Percentiles rank a stretch among this genome's conserved stretches.
Evolutionary conservation across 805 yeast genomes (phyloP).

Genomic region (Geotrichum ghanense): DNA sequence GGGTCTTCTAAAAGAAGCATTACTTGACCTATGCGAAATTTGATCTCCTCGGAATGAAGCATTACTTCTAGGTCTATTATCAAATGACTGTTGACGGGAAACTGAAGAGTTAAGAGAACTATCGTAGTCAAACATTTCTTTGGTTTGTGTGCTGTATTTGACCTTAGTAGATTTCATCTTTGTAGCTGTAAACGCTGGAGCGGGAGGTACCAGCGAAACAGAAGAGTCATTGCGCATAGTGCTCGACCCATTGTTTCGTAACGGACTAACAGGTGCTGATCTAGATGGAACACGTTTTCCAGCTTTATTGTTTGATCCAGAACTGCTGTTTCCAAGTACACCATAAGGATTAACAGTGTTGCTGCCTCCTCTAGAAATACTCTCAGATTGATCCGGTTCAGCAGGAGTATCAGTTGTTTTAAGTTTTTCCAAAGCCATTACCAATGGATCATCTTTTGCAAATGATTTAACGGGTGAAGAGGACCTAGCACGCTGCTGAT

Average conservation of each 20-base stretch:
- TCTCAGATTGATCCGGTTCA: not conserved
- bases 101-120: not conserved
- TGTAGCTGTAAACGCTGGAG: constrained; percentile 25
- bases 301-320: constrained; percentile 5
- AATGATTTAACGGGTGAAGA: constrained; percentile 13
- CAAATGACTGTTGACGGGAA: constrained; percentile 10
- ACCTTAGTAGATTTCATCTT: constrained; percentile 30
- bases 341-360: not conserved
- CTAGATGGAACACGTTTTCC: constrained; percentile 17
- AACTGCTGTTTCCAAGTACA: not conserved
- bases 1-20: not conserved
- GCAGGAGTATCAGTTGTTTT: constrained; percentile 17
- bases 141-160: constrained; percentile 18
- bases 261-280: constrained; percentile 21
- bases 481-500: constrained; percentile 6
- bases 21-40: not conserved
- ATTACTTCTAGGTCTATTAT: not conserved
- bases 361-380: no score
- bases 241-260: constrained; percentile 4
- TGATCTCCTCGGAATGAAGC: not conserved
- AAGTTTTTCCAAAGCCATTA: constrained; percentile 40
- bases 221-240: not conserved
- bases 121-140: constrained; percentile 12
- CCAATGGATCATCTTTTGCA: constrained; percentile 36
- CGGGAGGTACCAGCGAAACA: constrained; percentile 18